Evolutionary conservation across 495 filamentous ascomycete species (phyloP), one percentile per base, ranked within the genome.

Genomic region (Barbatosphaeria neglecta): DNA sequence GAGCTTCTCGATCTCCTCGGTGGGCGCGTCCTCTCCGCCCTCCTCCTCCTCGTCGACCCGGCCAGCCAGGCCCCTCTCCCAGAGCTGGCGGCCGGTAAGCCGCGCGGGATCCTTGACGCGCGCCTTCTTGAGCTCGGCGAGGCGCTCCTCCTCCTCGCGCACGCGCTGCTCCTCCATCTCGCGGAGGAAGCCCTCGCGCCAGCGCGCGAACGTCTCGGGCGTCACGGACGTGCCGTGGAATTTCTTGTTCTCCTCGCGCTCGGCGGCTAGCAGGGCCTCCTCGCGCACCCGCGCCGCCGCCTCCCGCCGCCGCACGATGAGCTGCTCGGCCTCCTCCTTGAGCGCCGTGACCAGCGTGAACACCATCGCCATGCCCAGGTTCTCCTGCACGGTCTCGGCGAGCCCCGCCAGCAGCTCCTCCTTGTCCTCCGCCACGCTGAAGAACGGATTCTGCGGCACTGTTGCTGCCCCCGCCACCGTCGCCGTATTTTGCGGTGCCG

Each of bases 361-460:
- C 0, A 99, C 74, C 92, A 99, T 99, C n/a, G 87, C 84, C 80
- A 95, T 95, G 24, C 92, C 92, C 28, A 97, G 60, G 49, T 89
- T 97, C 63, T 97, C 92, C 49, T 85, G 77, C 24, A 96, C 82
- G 0, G 80, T 81, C 3, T 76, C 70, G 37, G 79, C 59, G 15
- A 97, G 71, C 3, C 77, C 70, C 38, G 77, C 66, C 10, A 96
- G 76, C 2, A 99, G 74, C 37, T 61, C 61, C 33, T 74, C 72
- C 51, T 83, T 84, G 68, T 97, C 93, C 13, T 69, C 63, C 40
- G 65, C 58, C 15, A 77, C 55, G 43, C 68, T 72, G 52, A 78
- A 69, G 49, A 78, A 74, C 10, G 74, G 68, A 56, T 89, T 73
- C 49, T 31, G 27, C 8, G 9, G 77, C 74, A 2, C 78, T 68